Conservation (phyloP, 768 basidiomycete species). For the Pleurotus sapidus region DNA sequence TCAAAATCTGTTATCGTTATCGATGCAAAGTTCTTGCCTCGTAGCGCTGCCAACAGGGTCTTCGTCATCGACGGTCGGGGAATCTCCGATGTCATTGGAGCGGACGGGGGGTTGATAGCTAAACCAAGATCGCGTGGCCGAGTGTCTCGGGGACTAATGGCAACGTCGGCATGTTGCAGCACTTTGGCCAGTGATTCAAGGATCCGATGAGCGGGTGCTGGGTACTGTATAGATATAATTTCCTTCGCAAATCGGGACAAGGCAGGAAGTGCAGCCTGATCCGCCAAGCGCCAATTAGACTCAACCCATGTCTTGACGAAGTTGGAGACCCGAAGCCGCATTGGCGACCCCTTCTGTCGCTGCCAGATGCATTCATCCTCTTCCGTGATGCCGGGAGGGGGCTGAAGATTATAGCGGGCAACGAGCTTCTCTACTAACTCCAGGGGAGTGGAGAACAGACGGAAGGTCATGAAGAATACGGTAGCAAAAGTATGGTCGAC, state of each 20-base stretch:
- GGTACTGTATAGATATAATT: slow-evolving; percentile 59
- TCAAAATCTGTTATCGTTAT: slow-evolving; percentile 90
- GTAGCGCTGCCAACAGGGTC: slow-evolving; percentile 62
- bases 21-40: slow-evolving; percentile 58
- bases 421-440: slow-evolving; percentile 79
- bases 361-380: slow-evolving; percentile 76
- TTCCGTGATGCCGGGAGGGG: slow-evolving; percentile 52
- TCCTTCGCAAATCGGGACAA: slow-evolving; percentile 62
- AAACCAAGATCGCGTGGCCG: slow-evolving; percentile 74
- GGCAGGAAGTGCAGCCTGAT: slow-evolving; percentile 58
- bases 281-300: slow-evolving; percentile 81
- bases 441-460: slow-evolving; percentile 78
- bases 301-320: slow-evolving; percentile 96
- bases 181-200: slow-evolving; percentile 63
- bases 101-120: slow-evolving; percentile 60
- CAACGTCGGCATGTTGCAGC: slow-evolving; percentile 40
- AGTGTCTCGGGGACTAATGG: slow-evolving; percentile 57
- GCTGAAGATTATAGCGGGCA: slow-evolving; percentile 77
- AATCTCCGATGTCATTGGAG: slow-evolving; percentile 55
- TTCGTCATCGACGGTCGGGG: slow-evolving; percentile 89
- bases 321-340: slow-evolving; percentile 88
- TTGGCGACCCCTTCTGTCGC: slow-evolving; percentile 83
- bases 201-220: slow-evolving; percentile 70
- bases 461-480: slow-evolving; percentile 95
- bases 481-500: slow-evolving; percentile 85